Conservation (phyloP, 148 eudicot genomes). For the Nyssa sinensis region DNA sequence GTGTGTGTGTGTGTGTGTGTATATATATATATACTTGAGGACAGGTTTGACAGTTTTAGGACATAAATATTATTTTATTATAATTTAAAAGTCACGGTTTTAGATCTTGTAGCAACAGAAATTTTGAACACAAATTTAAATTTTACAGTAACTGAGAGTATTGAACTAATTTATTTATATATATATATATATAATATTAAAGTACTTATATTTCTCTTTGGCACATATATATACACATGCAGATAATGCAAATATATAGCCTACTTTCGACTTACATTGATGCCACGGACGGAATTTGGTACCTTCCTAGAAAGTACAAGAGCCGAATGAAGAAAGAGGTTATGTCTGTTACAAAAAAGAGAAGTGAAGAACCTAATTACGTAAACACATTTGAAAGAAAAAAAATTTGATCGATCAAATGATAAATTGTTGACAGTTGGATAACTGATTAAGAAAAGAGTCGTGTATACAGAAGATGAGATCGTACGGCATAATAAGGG, state of each 20-base stretch:
- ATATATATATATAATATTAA: too few species aligned
- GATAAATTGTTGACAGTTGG: too few species aligned
- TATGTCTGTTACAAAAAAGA: slow-evolving; percentile 32
- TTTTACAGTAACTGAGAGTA: too few species aligned
- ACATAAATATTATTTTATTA: too few species aligned
- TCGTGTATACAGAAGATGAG: neutral
- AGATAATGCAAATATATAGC: neutral
- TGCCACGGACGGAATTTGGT: slow-evolving; percentile 49
- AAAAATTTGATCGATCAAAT: neutral
- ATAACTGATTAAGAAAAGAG: neutral
- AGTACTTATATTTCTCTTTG: too few species aligned
- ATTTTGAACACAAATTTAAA: too few species aligned
- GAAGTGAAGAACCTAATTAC: neutral
- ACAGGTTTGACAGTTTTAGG: too few species aligned
- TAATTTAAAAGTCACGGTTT: too few species aligned
- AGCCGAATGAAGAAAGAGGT: slow-evolving; percentile 68
- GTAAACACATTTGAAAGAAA: neutral
- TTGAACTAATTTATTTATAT: too few species aligned
- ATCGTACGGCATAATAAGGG: slow-evolving; percentile 75
- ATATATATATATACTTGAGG: too few species aligned
- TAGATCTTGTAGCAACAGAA: too few species aligned
- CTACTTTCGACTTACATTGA: slow-evolving; percentile 17
- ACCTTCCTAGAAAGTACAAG: slow-evolving; percentile 58
- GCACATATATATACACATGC: neutral
- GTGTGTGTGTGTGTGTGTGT: too few species aligned